A percentile compares a stretch with the other conserved stretches of the same genome.
Conservation (phyloP, 2,329 filamentous ascomycete genomes). For the Zalaria obscura region DNA sequence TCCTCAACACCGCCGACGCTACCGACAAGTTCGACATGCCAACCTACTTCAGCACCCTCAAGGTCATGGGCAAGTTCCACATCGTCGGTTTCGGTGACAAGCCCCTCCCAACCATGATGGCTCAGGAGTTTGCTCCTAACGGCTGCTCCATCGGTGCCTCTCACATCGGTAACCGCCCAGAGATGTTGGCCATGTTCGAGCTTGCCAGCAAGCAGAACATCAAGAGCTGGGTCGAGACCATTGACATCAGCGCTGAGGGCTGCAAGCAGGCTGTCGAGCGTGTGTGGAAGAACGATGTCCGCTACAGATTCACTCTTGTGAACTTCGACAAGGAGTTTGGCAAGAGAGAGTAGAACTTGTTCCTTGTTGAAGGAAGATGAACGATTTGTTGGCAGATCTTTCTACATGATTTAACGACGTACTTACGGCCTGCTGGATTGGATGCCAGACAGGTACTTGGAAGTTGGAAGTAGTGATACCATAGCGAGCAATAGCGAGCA, state of each 20-base stretch:
- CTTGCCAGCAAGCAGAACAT: constrained; percentile 36
- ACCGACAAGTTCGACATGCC: constrained; percentile 54
- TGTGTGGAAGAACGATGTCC: constrained; percentile 56
- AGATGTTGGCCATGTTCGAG: constrained; percentile 38
- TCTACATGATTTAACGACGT: no score
- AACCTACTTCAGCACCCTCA: constrained; percentile 64
- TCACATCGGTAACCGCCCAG: constrained; percentile 34
- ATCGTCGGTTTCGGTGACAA: constrained; percentile 70
- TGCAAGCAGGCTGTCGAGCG: constrained; percentile 56
- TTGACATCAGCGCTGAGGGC: constrained; percentile 57
- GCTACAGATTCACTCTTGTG: constrained; percentile 55
- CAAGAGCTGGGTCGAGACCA: constrained; percentile 44
- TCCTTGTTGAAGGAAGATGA: background rate
- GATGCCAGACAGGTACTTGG: no score
- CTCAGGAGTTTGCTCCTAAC: constrained; percentile 62
- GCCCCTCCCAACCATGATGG: constrained; percentile 54
- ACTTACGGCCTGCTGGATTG: no score
- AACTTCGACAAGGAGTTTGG: constrained; percentile 52
- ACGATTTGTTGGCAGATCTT: no score
- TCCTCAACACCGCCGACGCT: constrained; percentile 60
- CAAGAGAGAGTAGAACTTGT: constrained; percentile 11
- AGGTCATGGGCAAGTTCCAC: constrained; percentile 70
- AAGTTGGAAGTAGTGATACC: no score
- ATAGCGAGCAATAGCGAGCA: no score
- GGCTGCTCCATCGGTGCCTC: constrained; percentile 42